These are phyloP conservation scores for Penicillium paneum DNA, from an alignment of 2,329 filamentous ascomycete genomes.

Conservation along the genomic window DNA sequence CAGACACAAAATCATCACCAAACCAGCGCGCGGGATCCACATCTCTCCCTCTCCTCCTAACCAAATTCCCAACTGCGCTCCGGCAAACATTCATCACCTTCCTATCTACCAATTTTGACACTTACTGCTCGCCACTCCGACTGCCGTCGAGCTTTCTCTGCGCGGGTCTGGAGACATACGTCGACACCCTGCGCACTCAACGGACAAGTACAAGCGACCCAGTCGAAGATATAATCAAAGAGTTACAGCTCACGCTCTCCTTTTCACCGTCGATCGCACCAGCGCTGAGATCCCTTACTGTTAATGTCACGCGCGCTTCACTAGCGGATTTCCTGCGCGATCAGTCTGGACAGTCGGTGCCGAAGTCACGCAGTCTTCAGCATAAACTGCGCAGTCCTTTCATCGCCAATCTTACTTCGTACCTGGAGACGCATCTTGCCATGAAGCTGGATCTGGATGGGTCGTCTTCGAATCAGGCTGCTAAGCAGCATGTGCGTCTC, in stretches of 20 bases:
- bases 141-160: constrained; percentile 48
- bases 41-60: constrained; percentile 49
- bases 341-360: neutral
- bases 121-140: constrained; percentile 45
- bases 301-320: constrained; percentile 34
- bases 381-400: constrained; percentile 12
- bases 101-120: constrained; percentile 50
- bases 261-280: constrained; percentile 38
- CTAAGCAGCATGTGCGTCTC: constrained; percentile 32
- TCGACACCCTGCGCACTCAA: constrained; percentile 18
- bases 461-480: constrained; percentile 2
- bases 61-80: constrained; percentile 50
- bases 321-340: constrained; percentile 20
- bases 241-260: constrained; percentile 40
- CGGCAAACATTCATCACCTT: constrained; percentile 51
- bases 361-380: constrained; percentile 10
- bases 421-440: constrained; percentile 39
- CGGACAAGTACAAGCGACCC: constrained; percentile 5
- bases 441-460: constrained; percentile 38
- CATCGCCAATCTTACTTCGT: constrained; percentile 30
- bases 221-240: constrained; percentile 35
- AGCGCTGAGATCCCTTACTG: constrained; percentile 33
- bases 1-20: constrained; percentile 29
- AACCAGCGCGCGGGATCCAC: constrained; percentile 39
- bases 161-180: constrained; percentile 42